Conservation (phyloP, 805 yeast species). For the Candida tallmaniae region DNA sequence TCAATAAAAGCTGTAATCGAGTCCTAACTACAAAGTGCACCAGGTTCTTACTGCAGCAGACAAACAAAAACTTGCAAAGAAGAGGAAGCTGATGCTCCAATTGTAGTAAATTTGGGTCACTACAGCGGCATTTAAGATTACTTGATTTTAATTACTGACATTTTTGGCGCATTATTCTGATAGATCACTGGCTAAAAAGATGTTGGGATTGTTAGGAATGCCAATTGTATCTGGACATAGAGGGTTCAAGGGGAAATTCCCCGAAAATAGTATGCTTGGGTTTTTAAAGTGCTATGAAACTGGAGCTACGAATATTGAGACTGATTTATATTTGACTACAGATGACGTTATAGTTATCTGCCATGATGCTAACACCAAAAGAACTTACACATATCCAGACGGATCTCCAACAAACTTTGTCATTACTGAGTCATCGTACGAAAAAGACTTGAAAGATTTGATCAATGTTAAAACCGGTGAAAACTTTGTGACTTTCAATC, state of each 20-base stretch:
- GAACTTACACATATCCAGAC: constrained; percentile 30
- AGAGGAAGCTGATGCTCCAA: no score
- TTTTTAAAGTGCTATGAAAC: constrained; percentile 31
- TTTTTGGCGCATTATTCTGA: no score
- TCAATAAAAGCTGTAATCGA: no score
- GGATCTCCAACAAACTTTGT: constrained; percentile 32
- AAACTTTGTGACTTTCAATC: constrained; percentile 25
- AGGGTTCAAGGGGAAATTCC: constrained; percentile 37
- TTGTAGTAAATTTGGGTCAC: no score
- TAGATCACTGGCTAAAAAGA: no score
- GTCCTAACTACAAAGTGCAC: no score
- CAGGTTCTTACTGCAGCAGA: no score
- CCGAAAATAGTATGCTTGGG: constrained; percentile 38
- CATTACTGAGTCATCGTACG: constrained; percentile 28
- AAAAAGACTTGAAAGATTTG: constrained; percentile 23
- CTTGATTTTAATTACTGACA: no score
- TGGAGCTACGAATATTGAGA: constrained; percentile 38
- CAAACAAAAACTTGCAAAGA: no score
- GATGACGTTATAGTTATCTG: constrained; percentile 37
- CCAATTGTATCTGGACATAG: constrained; percentile 38
- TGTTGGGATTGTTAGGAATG: neutral
- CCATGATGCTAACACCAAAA: constrained; percentile 36
- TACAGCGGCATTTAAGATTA: no score
- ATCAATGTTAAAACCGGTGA: constrained; percentile 31
- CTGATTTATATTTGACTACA: constrained; percentile 38